Conservation (phyloP, 2,329 filamentous ascomycete species). For the Neofusicoccum umdonicola region DNA sequence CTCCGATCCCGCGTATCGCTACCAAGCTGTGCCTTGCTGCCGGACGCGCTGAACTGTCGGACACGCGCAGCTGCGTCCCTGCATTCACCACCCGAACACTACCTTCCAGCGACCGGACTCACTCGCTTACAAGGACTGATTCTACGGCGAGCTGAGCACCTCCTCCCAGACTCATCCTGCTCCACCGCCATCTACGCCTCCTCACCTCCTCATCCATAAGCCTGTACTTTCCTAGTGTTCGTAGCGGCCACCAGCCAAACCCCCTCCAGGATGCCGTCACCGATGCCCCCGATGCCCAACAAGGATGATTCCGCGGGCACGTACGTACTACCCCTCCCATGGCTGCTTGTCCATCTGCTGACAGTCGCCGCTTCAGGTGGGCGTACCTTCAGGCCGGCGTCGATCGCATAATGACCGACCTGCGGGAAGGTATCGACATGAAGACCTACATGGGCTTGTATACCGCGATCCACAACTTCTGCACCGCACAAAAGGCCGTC, state of each 20-base stretch:
- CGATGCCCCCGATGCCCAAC: constrained; percentile 48
- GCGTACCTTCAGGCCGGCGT: constrained; percentile 84
- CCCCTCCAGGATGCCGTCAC: constrained; percentile 16
- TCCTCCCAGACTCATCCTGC: neutral
- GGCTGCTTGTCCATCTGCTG: neutral
- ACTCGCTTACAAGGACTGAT: neutral
- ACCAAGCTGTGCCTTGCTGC: neutral
- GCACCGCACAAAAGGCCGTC: constrained; percentile 92
- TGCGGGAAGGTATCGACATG: constrained; percentile 92
- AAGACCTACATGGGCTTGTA: constrained; percentile 97
- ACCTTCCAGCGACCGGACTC: neutral
- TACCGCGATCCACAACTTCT: constrained; percentile 98
- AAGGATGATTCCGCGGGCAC: constrained; percentile 62
- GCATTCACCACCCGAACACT: neutral
- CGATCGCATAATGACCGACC: constrained; percentile 86
- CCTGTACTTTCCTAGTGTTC: neutral
- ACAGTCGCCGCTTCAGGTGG: constrained; percentile 61
- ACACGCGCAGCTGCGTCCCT: constrained; percentile 8
- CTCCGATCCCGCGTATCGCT: neutral
- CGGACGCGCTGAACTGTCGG: neutral
- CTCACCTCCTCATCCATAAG: neutral
- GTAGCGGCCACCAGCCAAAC: neutral
- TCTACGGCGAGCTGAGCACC: neutral
- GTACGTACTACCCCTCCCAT: constrained; percentile 44
- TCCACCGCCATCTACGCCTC: neutral